Evolutionary conservation across 2,329 filamentous ascomycete species (phyloP), one percentile per base, ranked within the genome.

Genomic region (Sarocladium kiliense): DNA sequence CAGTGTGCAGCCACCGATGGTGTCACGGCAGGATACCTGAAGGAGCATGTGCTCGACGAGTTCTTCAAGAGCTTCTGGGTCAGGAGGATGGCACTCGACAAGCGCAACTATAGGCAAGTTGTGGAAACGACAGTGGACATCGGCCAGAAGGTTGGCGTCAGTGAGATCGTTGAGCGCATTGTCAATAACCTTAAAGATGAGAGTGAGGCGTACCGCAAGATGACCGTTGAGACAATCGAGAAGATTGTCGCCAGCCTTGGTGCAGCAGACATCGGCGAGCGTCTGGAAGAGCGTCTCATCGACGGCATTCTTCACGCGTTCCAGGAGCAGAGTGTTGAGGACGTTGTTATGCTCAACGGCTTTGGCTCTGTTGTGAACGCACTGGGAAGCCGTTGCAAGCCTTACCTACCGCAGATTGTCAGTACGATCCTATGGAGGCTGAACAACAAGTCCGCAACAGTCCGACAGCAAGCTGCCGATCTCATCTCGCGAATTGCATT

Each of bases 41-140:
- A 97, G 71, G 92, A 97, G 66, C 88, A 96, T 59, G 92, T 99
- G 7, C 78, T 99, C 37, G 86, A 90, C 61, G 94, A 97, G 58
- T 99, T 99, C 68, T 99, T 99, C 78, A 97, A 97, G 77, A 92
- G 88, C 67, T 99, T 99, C 75, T 99, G 94, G 94, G 92, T 97
- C 39, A 82, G 94, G 59, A 82, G 94, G 56, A 97, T 99, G 91
- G 94, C 94, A 7, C 76, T 99, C 56, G 94, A 99, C 71, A 96
- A 96, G 76, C 87, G 94, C 61, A 99, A 97, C 75, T 99, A 97
- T 70, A 85, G 93, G 63, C 93, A 97, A 68, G 94, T 99, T 6
- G 94, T 99, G 7, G 94, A 99, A 70, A 99, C 94, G 0, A 99
- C 94, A 0, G 93, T 97, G 14, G 94, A 99, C 65, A 84, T 99